phyloP scores from a whole-genome alignment of 2,329 filamentous ascomycete species.

The Monosporascus sp. region DNA sequence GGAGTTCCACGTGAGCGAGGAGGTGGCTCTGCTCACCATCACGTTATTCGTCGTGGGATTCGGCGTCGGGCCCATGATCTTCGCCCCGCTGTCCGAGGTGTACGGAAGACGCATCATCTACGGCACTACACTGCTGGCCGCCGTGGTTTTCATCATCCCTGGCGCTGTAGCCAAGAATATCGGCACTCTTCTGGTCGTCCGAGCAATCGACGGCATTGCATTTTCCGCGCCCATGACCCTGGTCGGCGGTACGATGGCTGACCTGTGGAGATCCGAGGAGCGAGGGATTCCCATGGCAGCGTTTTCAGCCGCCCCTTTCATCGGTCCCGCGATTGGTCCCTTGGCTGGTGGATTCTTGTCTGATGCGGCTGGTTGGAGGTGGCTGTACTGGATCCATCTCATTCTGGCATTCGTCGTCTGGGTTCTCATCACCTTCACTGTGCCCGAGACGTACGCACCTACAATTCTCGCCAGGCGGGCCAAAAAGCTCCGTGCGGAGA shows the following conservation, averaged over 20 bases:
- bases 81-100: slow-evolving; percentile 73
- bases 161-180: slow-evolving; percentile 74
- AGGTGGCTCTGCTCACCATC: slow-evolving; percentile 67
- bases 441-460: slow-evolving; percentile 84
- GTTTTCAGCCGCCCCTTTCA: slow-evolving; percentile 76
- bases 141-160: slow-evolving; percentile 75
- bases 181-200: slow-evolving; percentile 67
- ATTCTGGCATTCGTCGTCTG: slow-evolving; percentile 68
- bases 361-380: slow-evolving; percentile 68
- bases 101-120: slow-evolving; percentile 69
- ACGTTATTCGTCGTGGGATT: slow-evolving; percentile 78
- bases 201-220: slow-evolving; percentile 74
- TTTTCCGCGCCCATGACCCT: slow-evolving; percentile 85
- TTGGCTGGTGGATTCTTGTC: slow-evolving; percentile 72
- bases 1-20: slow-evolving; percentile 62
- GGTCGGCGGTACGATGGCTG: slow-evolving; percentile 75
- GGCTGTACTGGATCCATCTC: slow-evolving; percentile 83
- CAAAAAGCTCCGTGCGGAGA: slow-evolving; percentile 62
- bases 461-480: slow-evolving; percentile 68
- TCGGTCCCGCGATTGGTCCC: slow-evolving; percentile 73
- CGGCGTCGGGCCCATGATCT: slow-evolving; percentile 72
- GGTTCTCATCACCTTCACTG: slow-evolving; percentile 77
- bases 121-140: slow-evolving; percentile 58
- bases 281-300: slow-evolving; percentile 82
- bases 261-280: slow-evolving; percentile 81